These are phyloP conservation scores for Coemansia pectinata DNA, from an alignment of 192 early-diverging fungal species.

Conservation along the genomic window DNA sequence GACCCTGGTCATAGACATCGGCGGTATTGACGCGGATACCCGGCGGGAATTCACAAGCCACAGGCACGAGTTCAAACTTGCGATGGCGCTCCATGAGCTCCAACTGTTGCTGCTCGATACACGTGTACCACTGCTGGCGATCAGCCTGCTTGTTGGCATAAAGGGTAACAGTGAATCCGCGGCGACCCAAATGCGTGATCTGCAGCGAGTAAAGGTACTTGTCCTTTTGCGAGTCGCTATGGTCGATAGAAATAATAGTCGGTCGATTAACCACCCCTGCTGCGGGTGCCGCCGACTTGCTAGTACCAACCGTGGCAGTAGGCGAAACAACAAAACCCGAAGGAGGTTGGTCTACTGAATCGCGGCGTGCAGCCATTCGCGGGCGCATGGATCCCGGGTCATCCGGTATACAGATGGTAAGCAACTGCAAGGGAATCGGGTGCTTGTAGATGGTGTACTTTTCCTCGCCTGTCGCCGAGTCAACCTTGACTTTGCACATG, in stretches of 20 bases:
- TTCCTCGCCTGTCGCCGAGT: constrained; percentile 60
- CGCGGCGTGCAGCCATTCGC: constrained; percentile 48
- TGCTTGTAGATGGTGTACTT: constrained; percentile 58
- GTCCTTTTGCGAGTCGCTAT: constrained; percentile 46
- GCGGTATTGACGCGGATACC: constrained; percentile 52
- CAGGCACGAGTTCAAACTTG: constrained; percentile 56
- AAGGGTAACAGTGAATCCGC: constrained; percentile 69
- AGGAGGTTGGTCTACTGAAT: constrained; percentile 16
- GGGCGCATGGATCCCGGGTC: constrained; percentile 46
- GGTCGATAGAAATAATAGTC: constrained; percentile 41
- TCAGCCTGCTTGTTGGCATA: constrained; percentile 74
- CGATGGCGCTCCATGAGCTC: constrained; percentile 52
- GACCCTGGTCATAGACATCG: constrained; percentile 61
- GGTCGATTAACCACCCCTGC: constrained; percentile 7
- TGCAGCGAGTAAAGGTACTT: constrained; percentile 73
- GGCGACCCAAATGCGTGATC: constrained; percentile 71
- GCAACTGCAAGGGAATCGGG: constrained; percentile 81
- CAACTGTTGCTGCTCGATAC: constrained; percentile 61
- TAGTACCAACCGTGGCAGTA: constrained; percentile 3
- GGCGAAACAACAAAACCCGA: constrained; percentile 18
- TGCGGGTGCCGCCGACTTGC: not conserved
- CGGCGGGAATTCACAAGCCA: constrained; percentile 50
- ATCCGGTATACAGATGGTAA: constrained; percentile 65
- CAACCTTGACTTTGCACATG: constrained; percentile 68
- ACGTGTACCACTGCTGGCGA: constrained; percentile 80